Evolutionary conservation across 1,284 basidiomycete genomes (phyloP).

Genomic region (Filobasidium uniguttulatum): DNA sequence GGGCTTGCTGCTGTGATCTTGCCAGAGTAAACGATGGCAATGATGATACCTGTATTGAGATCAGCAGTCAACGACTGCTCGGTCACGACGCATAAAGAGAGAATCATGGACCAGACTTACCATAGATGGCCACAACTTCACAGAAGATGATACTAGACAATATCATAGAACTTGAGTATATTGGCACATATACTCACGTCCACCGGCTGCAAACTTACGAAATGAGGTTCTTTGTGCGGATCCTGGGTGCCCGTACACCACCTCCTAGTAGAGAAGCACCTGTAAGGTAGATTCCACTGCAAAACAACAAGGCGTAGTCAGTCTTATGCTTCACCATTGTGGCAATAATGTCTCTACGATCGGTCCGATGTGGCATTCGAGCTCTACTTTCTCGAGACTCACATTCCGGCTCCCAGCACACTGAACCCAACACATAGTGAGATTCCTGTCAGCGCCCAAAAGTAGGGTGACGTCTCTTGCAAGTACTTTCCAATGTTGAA

Average conservation of each 20-base stretch:
- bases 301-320: neutral
- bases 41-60: slow-evolving; percentile 48
- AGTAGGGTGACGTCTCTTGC: slow-evolving; percentile 83
- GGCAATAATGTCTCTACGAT: too few relatives aligned
- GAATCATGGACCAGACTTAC: slow-evolving; percentile 42
- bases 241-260: slow-evolving; percentile 84
- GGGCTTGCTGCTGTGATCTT: slow-evolving; percentile 51
- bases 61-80: neutral
- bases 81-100: neutral
- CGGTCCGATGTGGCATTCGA: too few relatives aligned
- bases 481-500: slow-evolving; percentile 89
- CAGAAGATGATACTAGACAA: slow-evolving; percentile 84
- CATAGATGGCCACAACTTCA: slow-evolving; percentile 95
- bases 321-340: too few relatives aligned
- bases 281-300: slow-evolving; percentile 94
- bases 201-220: slow-evolving; percentile 46
- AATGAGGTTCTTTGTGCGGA: slow-evolving; percentile 94
- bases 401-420: slow-evolving; percentile 93
- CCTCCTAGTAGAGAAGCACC: slow-evolving; percentile 90
- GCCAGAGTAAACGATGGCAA: slow-evolving; percentile 82
- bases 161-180: neutral
- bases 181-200: neutral
- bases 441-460: slow-evolving; percentile 82
- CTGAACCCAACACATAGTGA: slow-evolving; percentile 87
- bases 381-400: too few relatives aligned